These are phyloP conservation scores for Paracoccidioides brasiliensis DNA, from an alignment of 2,329 filamentous ascomycete genomes.

Conservation along the genomic window DNA sequence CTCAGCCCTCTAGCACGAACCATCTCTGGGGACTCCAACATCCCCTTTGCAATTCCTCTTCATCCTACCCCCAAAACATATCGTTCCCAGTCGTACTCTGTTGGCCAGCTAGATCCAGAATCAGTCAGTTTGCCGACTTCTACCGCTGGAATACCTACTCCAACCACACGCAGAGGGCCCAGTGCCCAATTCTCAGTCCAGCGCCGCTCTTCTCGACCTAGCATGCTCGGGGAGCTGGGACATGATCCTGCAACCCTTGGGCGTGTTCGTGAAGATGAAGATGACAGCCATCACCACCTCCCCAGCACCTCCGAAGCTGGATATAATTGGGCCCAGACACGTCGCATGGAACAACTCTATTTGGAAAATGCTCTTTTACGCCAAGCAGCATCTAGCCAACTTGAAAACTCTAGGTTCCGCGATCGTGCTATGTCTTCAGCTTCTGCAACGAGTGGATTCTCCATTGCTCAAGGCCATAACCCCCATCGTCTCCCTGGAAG, in stretches of 20 bases:
- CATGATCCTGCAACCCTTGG: constrained; percentile 35
- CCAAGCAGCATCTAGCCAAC: constrained; percentile 29
- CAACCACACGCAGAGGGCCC: constrained; percentile 24
- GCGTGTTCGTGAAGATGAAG: constrained; percentile 37
- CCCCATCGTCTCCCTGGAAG: constrained; percentile 29
- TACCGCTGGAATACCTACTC: constrained; percentile 18
- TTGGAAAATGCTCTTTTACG: constrained; percentile 36
- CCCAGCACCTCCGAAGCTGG: constrained; percentile 27
- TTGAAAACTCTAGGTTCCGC: constrained; percentile 24
- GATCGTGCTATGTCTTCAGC: constrained; percentile 31
- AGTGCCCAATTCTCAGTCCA: constrained; percentile 53
- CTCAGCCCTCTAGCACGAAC: constrained; percentile 37
- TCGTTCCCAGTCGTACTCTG: constrained; percentile 91
- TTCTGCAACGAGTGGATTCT: constrained; percentile 23
- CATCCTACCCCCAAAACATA: constrained; percentile 88
- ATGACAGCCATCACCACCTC: constrained; percentile 32
- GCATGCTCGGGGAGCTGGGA: constrained; percentile 33
- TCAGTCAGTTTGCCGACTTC: constrained; percentile 22
- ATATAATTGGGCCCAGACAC: constrained; percentile 24
- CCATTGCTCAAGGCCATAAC: constrained; percentile 19
- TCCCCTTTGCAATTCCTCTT: constrained; percentile 76
- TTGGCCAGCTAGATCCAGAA: constrained; percentile 74
- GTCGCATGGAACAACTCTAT: constrained; percentile 34
- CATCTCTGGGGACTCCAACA: constrained; percentile 41
- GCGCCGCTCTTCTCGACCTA: constrained; percentile 58